These are phyloP conservation scores for Mycena sanguinolenta DNA, from an alignment of 768 basidiomycete species.

Conservation along the genomic window DNA sequence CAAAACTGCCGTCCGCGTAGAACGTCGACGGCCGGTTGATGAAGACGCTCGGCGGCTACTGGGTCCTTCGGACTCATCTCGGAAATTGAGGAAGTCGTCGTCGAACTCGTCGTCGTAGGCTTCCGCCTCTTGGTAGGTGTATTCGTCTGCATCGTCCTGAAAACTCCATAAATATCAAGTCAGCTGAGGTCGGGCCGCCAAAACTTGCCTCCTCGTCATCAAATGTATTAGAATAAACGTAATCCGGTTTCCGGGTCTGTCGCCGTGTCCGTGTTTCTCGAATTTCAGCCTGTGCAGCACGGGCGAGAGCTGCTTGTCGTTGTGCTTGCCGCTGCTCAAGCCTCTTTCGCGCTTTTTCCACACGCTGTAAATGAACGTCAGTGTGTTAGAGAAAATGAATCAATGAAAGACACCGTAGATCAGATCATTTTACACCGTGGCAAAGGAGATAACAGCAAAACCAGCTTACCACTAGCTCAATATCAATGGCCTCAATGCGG, in stretches of 20 bases:
- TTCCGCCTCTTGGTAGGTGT: constrained; percentile 73
- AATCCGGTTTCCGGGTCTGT: constrained; percentile 81
- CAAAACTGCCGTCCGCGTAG: constrained; percentile 61
- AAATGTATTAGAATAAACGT: constrained; percentile 76
- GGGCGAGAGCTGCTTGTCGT: constrained; percentile 68
- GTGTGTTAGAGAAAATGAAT: constrained; percentile 19
- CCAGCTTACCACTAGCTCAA: constrained; percentile 76
- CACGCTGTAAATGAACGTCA: constrained; percentile 63
- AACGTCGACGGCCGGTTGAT: constrained; percentile 61
- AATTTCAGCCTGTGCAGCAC: constrained; percentile 71
- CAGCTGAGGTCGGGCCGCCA: constrained; percentile 38
- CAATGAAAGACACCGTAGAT: constrained; percentile 2
- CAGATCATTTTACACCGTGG: constrained; percentile 7
- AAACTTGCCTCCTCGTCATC: constrained; percentile 78
- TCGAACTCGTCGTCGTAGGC: constrained; percentile 76
- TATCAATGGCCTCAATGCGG: constrained; percentile 75
- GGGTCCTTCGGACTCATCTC: constrained; percentile 58
- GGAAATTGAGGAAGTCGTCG: constrained; percentile 62
- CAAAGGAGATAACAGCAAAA: constrained; percentile 7
- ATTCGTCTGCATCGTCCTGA: constrained; percentile 76
- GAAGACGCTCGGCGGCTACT: constrained; percentile 51
- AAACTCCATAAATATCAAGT: constrained; percentile 48
- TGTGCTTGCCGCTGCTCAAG: constrained; percentile 77
- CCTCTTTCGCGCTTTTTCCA: constrained; percentile 77
- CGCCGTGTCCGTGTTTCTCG: constrained; percentile 85